A percentile compares a stretch with the other conserved stretches of the same genome.
These are phyloP conservation scores for Cladosporium oxysporum DNA, from an alignment of 2,329 filamentous ascomycete species.

Conservation along the genomic window DNA sequence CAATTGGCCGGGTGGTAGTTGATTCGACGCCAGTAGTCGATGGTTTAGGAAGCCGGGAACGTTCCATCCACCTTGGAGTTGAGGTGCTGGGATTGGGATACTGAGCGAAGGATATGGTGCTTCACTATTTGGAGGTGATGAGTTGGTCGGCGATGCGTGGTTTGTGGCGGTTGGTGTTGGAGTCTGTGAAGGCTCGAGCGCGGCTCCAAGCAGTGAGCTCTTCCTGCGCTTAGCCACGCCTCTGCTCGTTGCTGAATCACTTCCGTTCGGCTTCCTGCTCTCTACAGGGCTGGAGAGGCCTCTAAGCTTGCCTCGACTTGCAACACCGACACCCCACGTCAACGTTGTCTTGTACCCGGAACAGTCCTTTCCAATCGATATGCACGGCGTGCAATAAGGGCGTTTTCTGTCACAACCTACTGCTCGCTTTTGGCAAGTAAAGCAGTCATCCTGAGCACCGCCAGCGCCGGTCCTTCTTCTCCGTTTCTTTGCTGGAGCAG, in stretches of 20 bases:
- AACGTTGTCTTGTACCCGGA: conserved; percentile 95
- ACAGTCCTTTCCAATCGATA: conserved; percentile 89
- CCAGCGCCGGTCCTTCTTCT: conserved; percentile 85
- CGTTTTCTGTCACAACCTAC: conserved; percentile 86
- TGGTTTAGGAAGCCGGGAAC: conserved; percentile 43
- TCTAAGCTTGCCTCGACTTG: conserved; percentile 90
- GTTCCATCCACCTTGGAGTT: conserved; percentile 39
- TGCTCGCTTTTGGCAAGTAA: conserved; percentile 81
- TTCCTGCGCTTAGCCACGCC: conserved; percentile 27
- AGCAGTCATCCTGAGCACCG: conserved; percentile 92
- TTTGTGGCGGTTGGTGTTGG: conserved; percentile 2
- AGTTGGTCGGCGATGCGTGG: neutral
- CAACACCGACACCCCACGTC: conserved; percentile 95
- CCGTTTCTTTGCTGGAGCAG: conserved; percentile 58
- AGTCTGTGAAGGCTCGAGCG: neutral
- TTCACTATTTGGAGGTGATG: conserved; percentile 5
- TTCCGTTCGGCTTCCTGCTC: conserved; percentile 41
- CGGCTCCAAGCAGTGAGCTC: conserved; percentile 24
- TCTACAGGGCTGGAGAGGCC: conserved; percentile 74
- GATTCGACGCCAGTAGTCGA: conserved; percentile 28
- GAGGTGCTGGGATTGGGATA: conserved; percentile 23
- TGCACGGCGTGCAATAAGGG: conserved; percentile 92
- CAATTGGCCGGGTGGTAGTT: conserved; percentile 45
- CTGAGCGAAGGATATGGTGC: conserved; percentile 9
- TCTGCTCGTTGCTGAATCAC: conserved; percentile 22